Evolutionary conservation across 2,329 filamentous ascomycete genomes (phyloP), one percentile per base, ranked within the genome.

Genomic region (Chrysosporium queenslandicum): DNA sequence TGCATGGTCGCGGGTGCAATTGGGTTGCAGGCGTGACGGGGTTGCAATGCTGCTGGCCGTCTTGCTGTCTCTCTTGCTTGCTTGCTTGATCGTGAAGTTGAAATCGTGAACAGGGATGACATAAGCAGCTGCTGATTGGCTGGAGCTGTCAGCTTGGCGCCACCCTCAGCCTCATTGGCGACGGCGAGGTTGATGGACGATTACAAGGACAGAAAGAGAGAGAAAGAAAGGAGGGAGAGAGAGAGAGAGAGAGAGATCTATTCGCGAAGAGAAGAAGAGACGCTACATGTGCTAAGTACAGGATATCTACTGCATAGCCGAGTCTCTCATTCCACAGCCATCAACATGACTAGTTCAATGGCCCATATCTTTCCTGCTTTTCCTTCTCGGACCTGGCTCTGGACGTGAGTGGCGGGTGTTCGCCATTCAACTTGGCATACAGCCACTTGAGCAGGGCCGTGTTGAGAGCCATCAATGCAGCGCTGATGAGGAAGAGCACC

Each of bases 371-470:
- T 20, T 11, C 21, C 14, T 42, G 21, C 9, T 49, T 29, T 34
- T 49, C 34, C 14, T 40, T 16, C 7, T 50, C 47, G 21, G 34
- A 50, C 27, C 14, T 20, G 40, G 11, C 30, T 27, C 37, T 23
- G 4, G 49, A n/a, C 39, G 37, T 29, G 14, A 12, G n/a, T 18
- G 37, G 16, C 14, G 36, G 16, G 18, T 23, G 30, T 25, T 40
- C n/a, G 23, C 71, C 71, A 59, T 71, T 71, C 11, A 72, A 59
- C 49, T 72, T 73, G 1, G 77, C 78, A 68, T 94, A 87, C 1
- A 86, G 56, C 75, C 77, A 83, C 64, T 88, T 85, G 56, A 94
- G 70, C 8, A 75, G 68, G 20, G 79, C 71, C 0, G 86, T 90
- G 58, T 82, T 87, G 2, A 74, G 65, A 1, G 85, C 83, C 80